phyloP scores from a whole-genome alignment of 148 eudicot species.

The Vaccinium vitisidaea region DNA sequence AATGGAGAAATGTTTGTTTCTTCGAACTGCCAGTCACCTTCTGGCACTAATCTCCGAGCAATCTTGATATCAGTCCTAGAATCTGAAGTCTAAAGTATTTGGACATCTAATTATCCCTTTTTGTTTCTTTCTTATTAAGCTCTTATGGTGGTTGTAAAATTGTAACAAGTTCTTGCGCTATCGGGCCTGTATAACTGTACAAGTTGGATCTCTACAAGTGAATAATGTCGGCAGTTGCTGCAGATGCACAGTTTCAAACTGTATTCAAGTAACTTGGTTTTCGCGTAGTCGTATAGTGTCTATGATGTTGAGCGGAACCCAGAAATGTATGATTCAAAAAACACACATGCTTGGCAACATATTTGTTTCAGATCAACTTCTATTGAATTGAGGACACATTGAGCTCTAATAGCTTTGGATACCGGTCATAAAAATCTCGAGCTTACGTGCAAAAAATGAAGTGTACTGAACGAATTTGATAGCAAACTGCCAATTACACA shows the following conservation, averaged over 20 bases:
- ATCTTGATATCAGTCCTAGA: too few relatives aligned
- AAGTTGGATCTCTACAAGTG: neutral
- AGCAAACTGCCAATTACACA: too few relatives aligned
- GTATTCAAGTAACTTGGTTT: neutral
- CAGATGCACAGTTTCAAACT: neutral
- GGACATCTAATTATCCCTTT: neutral
- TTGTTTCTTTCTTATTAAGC: constrained; percentile 12
- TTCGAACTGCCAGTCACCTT: neutral
- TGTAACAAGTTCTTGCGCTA: constrained; percentile 17
- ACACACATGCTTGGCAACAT: neutral
- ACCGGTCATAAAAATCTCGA: too few relatives aligned
- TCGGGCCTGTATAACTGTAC: constrained; percentile 14
- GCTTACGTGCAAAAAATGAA: too few relatives aligned
- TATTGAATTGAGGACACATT: neutral
- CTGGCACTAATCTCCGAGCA: neutral
- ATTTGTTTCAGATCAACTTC: neutral
- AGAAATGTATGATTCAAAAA: neutral
- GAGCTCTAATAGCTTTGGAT: neutral
- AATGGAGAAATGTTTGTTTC: neutral
- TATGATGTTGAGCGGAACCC: neutral
- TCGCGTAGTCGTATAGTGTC: neutral
- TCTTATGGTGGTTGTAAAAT: constrained; percentile 9
- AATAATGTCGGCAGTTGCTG: neutral
- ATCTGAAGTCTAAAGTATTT: neutral
- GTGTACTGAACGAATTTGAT: too few relatives aligned